Evolutionary conservation across 2,329 filamentous ascomycete genomes (phyloP), one percentile per base, ranked within the genome.

Genomic region (Fusarium secorum): DNA sequence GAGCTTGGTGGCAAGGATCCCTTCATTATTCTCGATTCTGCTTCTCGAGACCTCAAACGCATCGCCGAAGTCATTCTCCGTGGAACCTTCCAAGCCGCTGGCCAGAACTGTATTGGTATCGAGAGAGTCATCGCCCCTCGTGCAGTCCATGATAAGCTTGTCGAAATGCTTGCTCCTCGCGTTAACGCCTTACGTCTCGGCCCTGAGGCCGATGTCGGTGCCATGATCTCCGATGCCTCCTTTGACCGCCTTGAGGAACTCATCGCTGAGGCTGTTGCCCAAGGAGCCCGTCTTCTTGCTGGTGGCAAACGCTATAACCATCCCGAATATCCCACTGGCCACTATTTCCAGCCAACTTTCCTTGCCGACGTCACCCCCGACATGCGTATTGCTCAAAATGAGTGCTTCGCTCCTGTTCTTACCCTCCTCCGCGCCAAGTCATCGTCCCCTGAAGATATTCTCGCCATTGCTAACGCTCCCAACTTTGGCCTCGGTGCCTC

Each of bases 21-120:
- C 11, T 93, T 93, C 35, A 90, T 99, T 65, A 83, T 99, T 26
- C 89, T 98, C 42, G 94, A 98, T 79, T 94, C 96, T 44, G 86
- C 91, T 6, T 81, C 81, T 51, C 78, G 79, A 63, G 87, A 94
- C 75, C 85, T 98, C 64, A 82, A 88, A 8, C 89, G 92, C 44
- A 90, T 98, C 53, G 88, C 89, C 41, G 93, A 94, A 68, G 92
- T 97, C 70, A 88, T 98, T 68, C 91, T 99, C 83, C 90, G 96
- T 57, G 96, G 95, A 56, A 94, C 93, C 14, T 99, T 98, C 82
- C 96, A 99, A 81, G 94, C 94, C 55, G 91, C 94, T 20, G 96
- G 96, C 3, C 96, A 99, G 81, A 99, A 99, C 83, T 99, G 96
- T 82, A 95, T 99, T 78, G 96, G 96, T 60, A 95, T 98, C 73